Conservation (phyloP, 805 yeast species). For the Wickerhamiella alocasiicola region DNA sequence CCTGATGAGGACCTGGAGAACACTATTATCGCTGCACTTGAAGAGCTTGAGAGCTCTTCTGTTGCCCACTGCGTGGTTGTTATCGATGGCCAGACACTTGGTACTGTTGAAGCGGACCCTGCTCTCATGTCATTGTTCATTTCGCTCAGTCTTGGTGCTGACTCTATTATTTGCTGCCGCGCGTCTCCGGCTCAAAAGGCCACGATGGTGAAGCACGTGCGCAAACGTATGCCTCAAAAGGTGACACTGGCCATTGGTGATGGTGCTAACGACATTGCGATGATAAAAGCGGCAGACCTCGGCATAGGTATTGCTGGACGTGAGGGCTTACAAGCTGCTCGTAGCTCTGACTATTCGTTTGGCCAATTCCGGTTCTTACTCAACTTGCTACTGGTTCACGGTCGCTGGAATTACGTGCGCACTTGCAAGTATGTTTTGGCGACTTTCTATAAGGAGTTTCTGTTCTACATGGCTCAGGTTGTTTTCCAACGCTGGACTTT, state of each 20-base stretch:
- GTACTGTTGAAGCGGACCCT: slow-evolving; percentile 58
- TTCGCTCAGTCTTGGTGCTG: slow-evolving; percentile 75
- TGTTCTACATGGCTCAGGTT: slow-evolving; percentile 81
- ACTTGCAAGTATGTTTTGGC: slow-evolving; percentile 84
- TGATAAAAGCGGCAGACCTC: slow-evolving; percentile 97
- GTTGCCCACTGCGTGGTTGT: slow-evolving; percentile 94
- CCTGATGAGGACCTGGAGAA: slow-evolving; percentile 44
- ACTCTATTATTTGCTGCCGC: slow-evolving; percentile 88
- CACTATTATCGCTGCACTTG: slow-evolving; percentile 60
- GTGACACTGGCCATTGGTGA: slow-evolving; percentile 96
- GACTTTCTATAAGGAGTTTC: slow-evolving; percentile 86
- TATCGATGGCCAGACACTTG: slow-evolving; percentile 82
- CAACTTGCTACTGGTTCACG: slow-evolving; percentile 82
- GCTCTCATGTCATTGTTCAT: slow-evolving; percentile 63
- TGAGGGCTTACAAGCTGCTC: slow-evolving; percentile 94
- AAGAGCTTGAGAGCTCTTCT: slow-evolving; percentile 55
- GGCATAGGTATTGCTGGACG: slow-evolving; percentile 96
- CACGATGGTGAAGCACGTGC: slow-evolving; percentile 67
- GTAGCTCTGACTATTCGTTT: slow-evolving; percentile 87
- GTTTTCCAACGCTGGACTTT: slow-evolving; percentile 74
- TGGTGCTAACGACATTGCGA: slow-evolving; percentile 98
- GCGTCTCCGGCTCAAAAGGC: slow-evolving; percentile 98
- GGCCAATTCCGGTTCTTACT: slow-evolving; percentile 83
- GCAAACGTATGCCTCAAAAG: slow-evolving; percentile 49
- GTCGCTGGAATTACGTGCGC: slow-evolving; percentile 86